These are phyloP conservation scores for Monilinia fructicola DNA, from an alignment of 2,329 filamentous ascomycete species.

Conservation along the genomic window DNA sequence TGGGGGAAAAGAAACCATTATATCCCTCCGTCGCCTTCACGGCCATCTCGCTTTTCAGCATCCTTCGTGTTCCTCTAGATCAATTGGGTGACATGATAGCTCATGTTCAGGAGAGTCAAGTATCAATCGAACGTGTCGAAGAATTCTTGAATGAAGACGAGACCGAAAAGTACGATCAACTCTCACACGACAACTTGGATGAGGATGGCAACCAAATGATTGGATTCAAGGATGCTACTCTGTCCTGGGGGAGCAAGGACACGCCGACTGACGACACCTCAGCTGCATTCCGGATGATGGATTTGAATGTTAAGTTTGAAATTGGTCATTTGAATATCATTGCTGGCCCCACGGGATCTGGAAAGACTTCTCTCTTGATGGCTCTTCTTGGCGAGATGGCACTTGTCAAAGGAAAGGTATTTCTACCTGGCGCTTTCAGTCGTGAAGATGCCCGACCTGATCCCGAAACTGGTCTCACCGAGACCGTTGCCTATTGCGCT, in stretches of 20 bases:
- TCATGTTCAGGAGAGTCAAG: slow-evolving; percentile 95
- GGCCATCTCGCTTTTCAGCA: slow-evolving; percentile 90
- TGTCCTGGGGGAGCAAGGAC: slow-evolving; percentile 83
- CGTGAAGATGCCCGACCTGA: slow-evolving; percentile 82
- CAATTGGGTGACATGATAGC: slow-evolving; percentile 98
- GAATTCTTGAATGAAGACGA: slow-evolving; percentile 91
- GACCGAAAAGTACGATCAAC: slow-evolving; percentile 90
- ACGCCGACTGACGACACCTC: slow-evolving; percentile 59
- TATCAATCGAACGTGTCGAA: slow-evolving; percentile 94
- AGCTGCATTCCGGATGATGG: slow-evolving; percentile 77
- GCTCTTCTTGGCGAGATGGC: slow-evolving; percentile 96
- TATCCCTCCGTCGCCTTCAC: slow-evolving; percentile 95
- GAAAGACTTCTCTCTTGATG: slow-evolving; percentile 96
- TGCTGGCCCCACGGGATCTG: slow-evolving; percentile 87
- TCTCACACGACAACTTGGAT: slow-evolving; percentile 68
- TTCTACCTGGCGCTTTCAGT: slow-evolving; percentile 73
- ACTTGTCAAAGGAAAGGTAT: slow-evolving; percentile 73
- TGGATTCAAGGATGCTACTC: slow-evolving; percentile 79
- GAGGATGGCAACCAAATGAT: slow-evolving; percentile 71
- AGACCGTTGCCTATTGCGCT: slow-evolving; percentile 93
- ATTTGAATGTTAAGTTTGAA: slow-evolving; percentile 78
- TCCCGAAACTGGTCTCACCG: slow-evolving; percentile 80
- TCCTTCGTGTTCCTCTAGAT: slow-evolving; percentile 88
- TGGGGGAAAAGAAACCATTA: slow-evolving; percentile 83
- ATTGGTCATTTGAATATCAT: slow-evolving; percentile 90